phyloP scores from a whole-genome alignment of 495 filamentous ascomycete species.

The Copromyces sp. region DNA sequence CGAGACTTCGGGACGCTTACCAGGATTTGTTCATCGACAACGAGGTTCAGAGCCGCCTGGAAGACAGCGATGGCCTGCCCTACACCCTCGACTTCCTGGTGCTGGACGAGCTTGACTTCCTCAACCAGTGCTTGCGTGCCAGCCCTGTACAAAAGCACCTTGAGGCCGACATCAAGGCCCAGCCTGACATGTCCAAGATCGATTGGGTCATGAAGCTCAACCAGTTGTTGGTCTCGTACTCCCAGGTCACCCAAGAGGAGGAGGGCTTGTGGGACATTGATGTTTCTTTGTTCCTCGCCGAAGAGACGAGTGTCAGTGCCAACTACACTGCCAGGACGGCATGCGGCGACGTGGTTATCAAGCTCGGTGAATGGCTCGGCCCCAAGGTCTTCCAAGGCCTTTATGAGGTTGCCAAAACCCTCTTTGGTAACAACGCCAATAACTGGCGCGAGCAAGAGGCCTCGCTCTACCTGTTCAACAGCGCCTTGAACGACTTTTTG shows the following conservation, averaged over 20 bases:
- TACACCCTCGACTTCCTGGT: constrained; percentile 92
- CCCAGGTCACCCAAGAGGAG: constrained; percentile 89
- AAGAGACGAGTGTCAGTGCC: constrained; percentile 90
- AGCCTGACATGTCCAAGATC: constrained; percentile 45
- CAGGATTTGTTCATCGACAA: constrained; percentile 73
- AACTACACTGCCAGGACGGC: constrained; percentile 93
- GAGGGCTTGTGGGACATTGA: constrained; percentile 94
- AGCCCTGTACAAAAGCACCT: constrained; percentile 78
- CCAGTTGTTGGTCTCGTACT: constrained; percentile 70
- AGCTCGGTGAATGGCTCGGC: constrained; percentile 84
- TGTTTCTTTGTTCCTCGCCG: constrained; percentile 86
- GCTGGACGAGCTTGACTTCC: constrained; percentile 85
- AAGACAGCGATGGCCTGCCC: constrained; percentile 84
- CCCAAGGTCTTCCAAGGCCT: constrained; percentile 60
- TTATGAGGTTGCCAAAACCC: constrained; percentile 56
- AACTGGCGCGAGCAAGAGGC: constrained; percentile 65
- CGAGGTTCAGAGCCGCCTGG: constrained; percentile 75
- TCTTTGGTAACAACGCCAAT: constrained; percentile 43
- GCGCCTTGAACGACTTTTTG: constrained; percentile 67
- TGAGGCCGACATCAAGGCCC: constrained; percentile 52
- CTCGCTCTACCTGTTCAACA: constrained; percentile 69
- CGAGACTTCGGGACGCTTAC: constrained; percentile 58
- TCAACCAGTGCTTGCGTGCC: constrained; percentile 76
- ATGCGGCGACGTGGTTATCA: constrained; percentile 81
- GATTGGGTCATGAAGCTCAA: constrained; percentile 76